Evolutionary conservation across 139 green algal species (phyloP).

Genomic region (Raphidocelis subcapitata): DNA sequence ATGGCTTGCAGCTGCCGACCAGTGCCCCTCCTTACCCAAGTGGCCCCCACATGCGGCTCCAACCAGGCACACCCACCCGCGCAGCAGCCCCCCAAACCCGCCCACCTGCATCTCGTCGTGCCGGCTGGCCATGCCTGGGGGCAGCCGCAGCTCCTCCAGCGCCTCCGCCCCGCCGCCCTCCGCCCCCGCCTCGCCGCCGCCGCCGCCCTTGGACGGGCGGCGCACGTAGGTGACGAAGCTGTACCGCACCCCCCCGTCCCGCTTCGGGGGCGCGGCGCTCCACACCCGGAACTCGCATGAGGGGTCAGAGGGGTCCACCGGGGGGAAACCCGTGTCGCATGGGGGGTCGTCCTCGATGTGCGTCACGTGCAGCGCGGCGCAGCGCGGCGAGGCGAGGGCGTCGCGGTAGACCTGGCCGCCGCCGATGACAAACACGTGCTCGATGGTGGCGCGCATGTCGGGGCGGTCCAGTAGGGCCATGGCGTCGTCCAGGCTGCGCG

Average conservation of each 20-base stretch:
- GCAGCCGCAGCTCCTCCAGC: slow-evolving; percentile 44
- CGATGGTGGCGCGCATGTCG: slow-evolving; percentile 50
- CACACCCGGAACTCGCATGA: slow-evolving; percentile 8
- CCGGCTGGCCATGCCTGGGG: slow-evolving; percentile 40
- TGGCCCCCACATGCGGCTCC: too few relatives aligned
- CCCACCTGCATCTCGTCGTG: slow-evolving; percentile 91
- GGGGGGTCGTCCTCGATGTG: slow-evolving; percentile 45
- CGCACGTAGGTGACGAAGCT: slow-evolving; percentile 74
- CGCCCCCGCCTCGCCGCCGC: neutral
- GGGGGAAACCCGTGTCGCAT: slow-evolving; percentile 23
- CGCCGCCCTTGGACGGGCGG: neutral
- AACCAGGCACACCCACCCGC: too few relatives aligned
- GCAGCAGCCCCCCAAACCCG: too few relatives aligned
- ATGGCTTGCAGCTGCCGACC: too few relatives aligned
- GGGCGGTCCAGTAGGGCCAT: slow-evolving; percentile 60
- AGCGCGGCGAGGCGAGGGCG: slow-evolving; percentile 66
- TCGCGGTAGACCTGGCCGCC: slow-evolving; percentile 80
- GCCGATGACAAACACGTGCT: slow-evolving; percentile 96
- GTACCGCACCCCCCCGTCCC: slow-evolving; percentile 57
- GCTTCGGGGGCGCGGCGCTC: slow-evolving; percentile 37
- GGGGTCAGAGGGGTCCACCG: neutral
- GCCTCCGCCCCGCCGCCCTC: slow-evolving; percentile 18
- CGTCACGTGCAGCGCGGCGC: slow-evolving; percentile 88
- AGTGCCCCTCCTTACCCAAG: too few relatives aligned
- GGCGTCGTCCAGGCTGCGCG: slow-evolving; percentile 69